These are phyloP conservation scores for Trametes punicea DNA, from an alignment of 768 basidiomycete genomes.

Conservation along the genomic window DNA sequence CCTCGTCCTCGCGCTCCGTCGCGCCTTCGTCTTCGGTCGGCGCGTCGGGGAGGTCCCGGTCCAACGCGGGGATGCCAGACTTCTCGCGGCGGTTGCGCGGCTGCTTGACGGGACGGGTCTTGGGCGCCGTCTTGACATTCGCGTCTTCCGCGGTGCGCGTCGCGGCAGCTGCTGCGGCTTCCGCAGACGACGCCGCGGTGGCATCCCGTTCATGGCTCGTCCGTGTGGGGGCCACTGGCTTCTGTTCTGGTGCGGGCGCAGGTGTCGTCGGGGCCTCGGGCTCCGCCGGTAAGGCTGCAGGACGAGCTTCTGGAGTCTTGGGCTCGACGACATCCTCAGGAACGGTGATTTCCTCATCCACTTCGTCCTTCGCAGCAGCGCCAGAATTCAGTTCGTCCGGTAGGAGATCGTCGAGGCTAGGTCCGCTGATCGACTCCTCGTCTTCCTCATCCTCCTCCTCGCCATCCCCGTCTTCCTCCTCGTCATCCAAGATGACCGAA, in stretches of 20 bases:
- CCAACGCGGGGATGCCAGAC: conserved; percentile 78
- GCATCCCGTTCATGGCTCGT: conserved; percentile 22
- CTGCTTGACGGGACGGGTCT: conserved; percentile 15
- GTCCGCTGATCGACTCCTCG: conserved; percentile 19
- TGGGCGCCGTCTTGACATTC: conserved; percentile 17
- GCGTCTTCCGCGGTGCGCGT: conserved; percentile 22
- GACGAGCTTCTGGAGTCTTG: conserved; percentile 73
- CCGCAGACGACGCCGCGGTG: conserved; percentile 14
- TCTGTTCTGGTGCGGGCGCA: conserved; percentile 4
- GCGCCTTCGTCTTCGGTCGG: conserved; percentile 41
- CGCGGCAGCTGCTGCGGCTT: conserved; percentile 12
- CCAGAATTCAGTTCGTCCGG: conserved; percentile 14
- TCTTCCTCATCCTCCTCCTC: conserved; percentile 41
- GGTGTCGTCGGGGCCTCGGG: conserved; percentile 3
- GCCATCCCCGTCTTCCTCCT: conserved; percentile 54
- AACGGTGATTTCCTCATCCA: conserved; percentile 31
- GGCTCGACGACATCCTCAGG: conserved; percentile 47
- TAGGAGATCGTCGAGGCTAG: conserved; percentile 23
- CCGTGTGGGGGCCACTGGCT: conserved; percentile 6
- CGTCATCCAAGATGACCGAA: conserved; percentile 74
- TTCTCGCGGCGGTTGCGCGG: conserved; percentile 64
- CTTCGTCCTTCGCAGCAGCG: neutral
- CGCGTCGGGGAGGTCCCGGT: conserved; percentile 62
- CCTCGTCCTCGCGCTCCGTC: conserved; percentile 59
- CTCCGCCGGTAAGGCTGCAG: conserved; percentile 32